These are phyloP conservation scores for Cryptococcus depauperatus DNA, from an alignment of 1,284 basidiomycete genomes.

Conservation along the genomic window DNA sequence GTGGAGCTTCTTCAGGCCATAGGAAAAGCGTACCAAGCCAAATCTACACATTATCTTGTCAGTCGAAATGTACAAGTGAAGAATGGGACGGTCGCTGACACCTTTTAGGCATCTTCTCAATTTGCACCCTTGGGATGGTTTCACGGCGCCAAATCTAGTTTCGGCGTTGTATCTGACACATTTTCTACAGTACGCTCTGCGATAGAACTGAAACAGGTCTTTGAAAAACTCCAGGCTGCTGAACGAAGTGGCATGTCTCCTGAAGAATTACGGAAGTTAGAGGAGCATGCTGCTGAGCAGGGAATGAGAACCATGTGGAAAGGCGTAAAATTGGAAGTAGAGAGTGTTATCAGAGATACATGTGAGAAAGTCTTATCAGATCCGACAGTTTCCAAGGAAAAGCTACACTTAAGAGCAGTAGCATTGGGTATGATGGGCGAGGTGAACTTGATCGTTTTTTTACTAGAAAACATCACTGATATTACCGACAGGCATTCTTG, in stretches of 20 bases:
- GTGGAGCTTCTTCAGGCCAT: constrained; percentile 84
- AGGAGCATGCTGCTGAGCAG: constrained; percentile 95
- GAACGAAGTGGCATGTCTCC: constrained; percentile 78
- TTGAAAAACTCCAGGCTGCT: constrained; percentile 88
- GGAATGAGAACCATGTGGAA: constrained; percentile 85
- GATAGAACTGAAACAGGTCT: constrained; percentile 87
- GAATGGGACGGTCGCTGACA: no score
- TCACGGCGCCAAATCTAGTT: constrained; percentile 88
- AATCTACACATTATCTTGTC: constrained; percentile 53
- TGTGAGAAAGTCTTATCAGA: constrained; percentile 74
- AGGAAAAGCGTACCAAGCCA: constrained; percentile 79
- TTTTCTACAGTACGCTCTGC: constrained; percentile 59
- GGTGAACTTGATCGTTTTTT: constrained; percentile 50
- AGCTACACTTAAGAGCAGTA: constrained; percentile 65
- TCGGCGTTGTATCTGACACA: constrained; percentile 85
- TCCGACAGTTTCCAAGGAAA: constrained; percentile 46
- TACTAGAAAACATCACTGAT: background rate
- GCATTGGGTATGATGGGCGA: constrained; percentile 78
- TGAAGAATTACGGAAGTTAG: constrained; percentile 80
- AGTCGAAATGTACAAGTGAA: no score
- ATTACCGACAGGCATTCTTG: constrained; percentile 31
- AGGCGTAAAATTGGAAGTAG: constrained; percentile 92
- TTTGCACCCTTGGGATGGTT: constrained; percentile 60
- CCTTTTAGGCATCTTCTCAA: constrained; percentile 53
- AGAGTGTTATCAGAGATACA: constrained; percentile 85